These are phyloP conservation scores for Neofusicoccum sp. DNA, from an alignment of 2,329 filamentous ascomycete genomes.

Conservation along the genomic window DNA sequence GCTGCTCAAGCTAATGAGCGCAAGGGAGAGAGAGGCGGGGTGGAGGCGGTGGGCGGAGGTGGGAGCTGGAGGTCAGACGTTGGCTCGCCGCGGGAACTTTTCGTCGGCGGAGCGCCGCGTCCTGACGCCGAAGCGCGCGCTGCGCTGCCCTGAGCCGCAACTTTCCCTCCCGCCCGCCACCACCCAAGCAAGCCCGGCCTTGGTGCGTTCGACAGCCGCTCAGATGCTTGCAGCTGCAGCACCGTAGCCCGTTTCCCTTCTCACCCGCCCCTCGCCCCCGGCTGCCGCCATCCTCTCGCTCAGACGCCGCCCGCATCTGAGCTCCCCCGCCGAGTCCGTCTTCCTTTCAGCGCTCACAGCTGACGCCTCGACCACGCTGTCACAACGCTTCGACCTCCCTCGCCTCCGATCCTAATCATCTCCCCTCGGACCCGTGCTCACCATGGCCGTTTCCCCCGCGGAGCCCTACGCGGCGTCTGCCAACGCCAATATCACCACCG, in stretches of 20 bases:
- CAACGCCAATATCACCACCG: slow-evolving; percentile 13
- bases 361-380: slow-evolving; percentile 13
- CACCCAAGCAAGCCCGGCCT: background rate
- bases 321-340: background rate
- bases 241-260: background rate
- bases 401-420: background rate
- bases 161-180: background rate
- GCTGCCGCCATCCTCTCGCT: background rate
- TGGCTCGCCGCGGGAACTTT: slow-evolving; percentile 17
- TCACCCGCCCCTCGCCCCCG: background rate
- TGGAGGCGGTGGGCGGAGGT: background rate
- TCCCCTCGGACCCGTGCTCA: background rate
- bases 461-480: slow-evolving; percentile 9
- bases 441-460: slow-evolving; percentile 21
- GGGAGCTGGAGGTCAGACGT: slow-evolving; percentile 10
- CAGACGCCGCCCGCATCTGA: background rate
- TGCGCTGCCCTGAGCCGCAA: background rate
- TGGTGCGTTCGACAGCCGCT: background rate
- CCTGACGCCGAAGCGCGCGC: background rate
- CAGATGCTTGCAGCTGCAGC: background rate
- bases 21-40: background rate
- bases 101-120: slow-evolving; percentile 13
- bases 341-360: slow-evolving; percentile 11
- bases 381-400: background rate
- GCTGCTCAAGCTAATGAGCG: background rate